These are phyloP conservation scores for Cladosporium sphaerospermum DNA, from an alignment of 2,329 filamentous ascomycete species.

Conservation along the genomic window DNA sequence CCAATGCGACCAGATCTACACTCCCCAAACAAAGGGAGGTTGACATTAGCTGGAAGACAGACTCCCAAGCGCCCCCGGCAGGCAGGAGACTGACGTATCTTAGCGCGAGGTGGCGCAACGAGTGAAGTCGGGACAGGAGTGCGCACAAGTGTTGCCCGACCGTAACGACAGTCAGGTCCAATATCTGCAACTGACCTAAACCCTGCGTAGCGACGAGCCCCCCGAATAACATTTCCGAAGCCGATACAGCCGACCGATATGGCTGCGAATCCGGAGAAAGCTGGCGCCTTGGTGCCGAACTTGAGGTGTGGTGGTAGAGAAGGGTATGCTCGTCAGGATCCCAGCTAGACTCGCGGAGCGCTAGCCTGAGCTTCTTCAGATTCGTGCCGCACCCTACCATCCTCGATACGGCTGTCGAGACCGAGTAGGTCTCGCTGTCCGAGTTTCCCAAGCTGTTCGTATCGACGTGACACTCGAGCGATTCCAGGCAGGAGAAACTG, in stretches of 20 bases:
- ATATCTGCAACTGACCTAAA: neutral
- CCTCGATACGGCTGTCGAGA: neutral
- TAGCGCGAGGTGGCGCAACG: neutral
- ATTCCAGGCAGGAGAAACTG: neutral
- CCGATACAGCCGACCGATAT: neutral
- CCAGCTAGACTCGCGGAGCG: slow-evolving; percentile 1
- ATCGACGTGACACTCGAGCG: neutral
- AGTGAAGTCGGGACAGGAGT: neutral
- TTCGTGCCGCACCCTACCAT: neutral
- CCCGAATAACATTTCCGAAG: neutral
- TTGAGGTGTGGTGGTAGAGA: neutral
- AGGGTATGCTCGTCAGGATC: neutral
- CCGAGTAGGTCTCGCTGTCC: neutral
- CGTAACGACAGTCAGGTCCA: neutral
- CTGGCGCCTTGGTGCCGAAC: neutral
- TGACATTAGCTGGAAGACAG: neutral
- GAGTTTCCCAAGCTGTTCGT: neutral
- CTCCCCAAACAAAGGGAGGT: neutral
- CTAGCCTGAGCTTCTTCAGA: neutral
- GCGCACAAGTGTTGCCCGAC: neutral
- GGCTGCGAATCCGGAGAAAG: neutral
- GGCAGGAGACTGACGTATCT: neutral
- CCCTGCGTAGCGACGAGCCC: neutral
- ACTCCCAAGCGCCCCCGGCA: neutral
- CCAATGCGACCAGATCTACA: neutral